These are phyloP conservation scores for Clitopilus passeckerianus DNA, from an alignment of 768 basidiomycete genomes.

Conservation along the genomic window DNA sequence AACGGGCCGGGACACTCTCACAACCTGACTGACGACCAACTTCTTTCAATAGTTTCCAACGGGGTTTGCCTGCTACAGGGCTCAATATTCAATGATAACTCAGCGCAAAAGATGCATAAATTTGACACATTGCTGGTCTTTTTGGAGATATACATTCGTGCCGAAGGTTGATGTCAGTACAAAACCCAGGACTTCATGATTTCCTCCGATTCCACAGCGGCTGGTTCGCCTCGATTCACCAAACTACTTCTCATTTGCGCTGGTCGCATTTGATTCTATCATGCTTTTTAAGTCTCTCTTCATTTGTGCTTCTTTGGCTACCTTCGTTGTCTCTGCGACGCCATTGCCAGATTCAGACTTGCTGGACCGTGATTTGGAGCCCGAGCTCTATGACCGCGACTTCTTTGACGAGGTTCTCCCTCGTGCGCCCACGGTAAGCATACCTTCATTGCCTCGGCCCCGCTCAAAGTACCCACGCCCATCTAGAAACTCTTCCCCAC, in stretches of 20 bases:
- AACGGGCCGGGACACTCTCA: too few relatives aligned
- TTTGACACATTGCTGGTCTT: not conserved
- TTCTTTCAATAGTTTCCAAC: not conserved
- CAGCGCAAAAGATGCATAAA: not conserved
- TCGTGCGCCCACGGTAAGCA: not conserved
- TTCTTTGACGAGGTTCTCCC: not conserved
- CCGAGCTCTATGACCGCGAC: not conserved
- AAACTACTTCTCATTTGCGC: not conserved
- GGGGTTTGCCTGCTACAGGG: too few relatives aligned
- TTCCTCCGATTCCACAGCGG: not conserved
- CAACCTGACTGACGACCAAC: too few relatives aligned
- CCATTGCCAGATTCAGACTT: not conserved
- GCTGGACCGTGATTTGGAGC: not conserved
- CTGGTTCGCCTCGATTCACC: not conserved
- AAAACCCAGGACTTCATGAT: not conserved
- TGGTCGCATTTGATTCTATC: not conserved
- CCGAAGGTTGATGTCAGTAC: not conserved
- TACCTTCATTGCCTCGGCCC: not conserved
- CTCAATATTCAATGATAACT: not conserved
- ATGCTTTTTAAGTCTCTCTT: not conserved
- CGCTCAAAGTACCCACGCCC: not conserved
- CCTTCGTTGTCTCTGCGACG: not conserved
- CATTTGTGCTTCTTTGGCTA: not conserved
- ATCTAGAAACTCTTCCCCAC: not conserved
- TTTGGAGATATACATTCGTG: not conserved